Conservation (phyloP, 1,139 yeast species). For the Nakaseomyces delphensis region DNA sequence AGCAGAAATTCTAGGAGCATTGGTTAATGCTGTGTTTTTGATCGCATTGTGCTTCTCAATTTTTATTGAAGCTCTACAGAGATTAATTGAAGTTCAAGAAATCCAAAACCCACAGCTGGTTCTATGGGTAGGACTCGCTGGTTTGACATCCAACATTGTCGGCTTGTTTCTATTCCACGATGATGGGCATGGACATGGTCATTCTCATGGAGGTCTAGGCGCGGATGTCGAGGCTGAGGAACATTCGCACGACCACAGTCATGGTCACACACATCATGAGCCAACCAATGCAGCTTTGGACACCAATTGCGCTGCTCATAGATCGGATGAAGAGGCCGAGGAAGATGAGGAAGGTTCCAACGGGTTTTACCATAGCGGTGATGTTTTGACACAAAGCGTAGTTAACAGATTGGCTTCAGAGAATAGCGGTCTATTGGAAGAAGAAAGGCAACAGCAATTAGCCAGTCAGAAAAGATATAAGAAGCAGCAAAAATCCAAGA, state of each 20-base stretch:
- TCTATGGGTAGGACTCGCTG: constrained; percentile 72
- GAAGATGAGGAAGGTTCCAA: constrained; percentile 12
- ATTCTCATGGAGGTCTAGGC: constrained; percentile 34
- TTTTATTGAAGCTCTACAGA: constrained; percentile 83
- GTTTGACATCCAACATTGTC: constrained; percentile 69
- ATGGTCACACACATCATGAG: constrained; percentile 10
- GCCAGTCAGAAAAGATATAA: constrained; percentile 10
- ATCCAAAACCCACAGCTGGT: constrained; percentile 75
- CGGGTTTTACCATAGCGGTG: constrained; percentile 15
- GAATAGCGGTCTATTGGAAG: constrained; percentile 31
- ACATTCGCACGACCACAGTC: constrained; percentile 13
- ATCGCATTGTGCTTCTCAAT: constrained; percentile 89
- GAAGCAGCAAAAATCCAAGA: constrained; percentile 20
- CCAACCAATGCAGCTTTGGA: constrained; percentile 3
- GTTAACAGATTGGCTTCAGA: constrained; percentile 26
- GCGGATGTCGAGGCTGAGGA: constrained; percentile 25
- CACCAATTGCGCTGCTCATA: constrained; percentile 4
- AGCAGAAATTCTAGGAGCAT: constrained; percentile 90
- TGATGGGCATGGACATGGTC: constrained; percentile 59
- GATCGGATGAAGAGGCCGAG: constrained; percentile 11
- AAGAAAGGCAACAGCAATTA: constrained; percentile 8
- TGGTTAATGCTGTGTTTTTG: constrained; percentile 85
- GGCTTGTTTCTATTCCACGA: constrained; percentile 89
- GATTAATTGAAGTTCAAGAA: constrained; percentile 72
- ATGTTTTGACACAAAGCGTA: constrained; percentile 22